Conservation (phyloP, 2,329 filamentous ascomycete genomes). For the Lizonia empirigonia region DNA sequence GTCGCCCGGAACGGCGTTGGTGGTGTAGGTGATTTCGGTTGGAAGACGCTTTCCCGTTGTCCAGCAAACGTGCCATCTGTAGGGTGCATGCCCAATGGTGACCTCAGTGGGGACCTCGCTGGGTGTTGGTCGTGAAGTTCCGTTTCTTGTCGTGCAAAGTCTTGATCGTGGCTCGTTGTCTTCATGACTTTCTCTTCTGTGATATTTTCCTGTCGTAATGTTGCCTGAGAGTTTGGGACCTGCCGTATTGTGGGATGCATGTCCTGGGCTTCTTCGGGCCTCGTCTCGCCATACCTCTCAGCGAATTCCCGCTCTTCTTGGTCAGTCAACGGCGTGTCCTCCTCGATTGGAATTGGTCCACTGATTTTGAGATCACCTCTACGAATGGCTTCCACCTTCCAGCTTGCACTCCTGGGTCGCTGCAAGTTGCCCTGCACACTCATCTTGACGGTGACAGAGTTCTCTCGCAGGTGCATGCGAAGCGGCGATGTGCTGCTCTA, state of each 20-base stretch:
- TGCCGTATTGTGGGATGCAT: constrained; percentile 19
- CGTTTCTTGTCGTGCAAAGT: constrained; percentile 15
- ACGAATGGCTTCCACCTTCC: constrained; percentile 49
- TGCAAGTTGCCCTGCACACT: constrained; percentile 35
- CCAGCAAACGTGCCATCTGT: constrained; percentile 23
- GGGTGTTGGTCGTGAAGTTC: constrained; percentile 24
- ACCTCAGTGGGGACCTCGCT: constrained; percentile 18
- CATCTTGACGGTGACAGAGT: constrained; percentile 40
- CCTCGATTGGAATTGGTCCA: constrained; percentile 47
- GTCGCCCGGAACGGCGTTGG: constrained; percentile 39
- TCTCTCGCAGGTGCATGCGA: constrained; percentile 44
- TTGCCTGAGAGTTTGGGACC: constrained; percentile 10
- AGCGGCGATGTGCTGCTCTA: constrained; percentile 20
- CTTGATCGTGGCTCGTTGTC: constrained; percentile 10
- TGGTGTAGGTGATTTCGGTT: constrained; percentile 29
- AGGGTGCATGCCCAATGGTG: constrained; percentile 30
- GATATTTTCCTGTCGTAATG: constrained; percentile 14
- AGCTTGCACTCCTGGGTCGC: constrained; percentile 38
- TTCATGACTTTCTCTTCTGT: constrained; percentile 14
- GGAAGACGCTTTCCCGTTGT: constrained; percentile 34
- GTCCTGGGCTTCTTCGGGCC: constrained; percentile 22
- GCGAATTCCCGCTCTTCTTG: constrained; percentile 43
- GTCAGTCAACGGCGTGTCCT: constrained; percentile 43
- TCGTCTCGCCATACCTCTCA: constrained; percentile 28
- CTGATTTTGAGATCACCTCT: constrained; percentile 48